A percentile compares a stretch with the other conserved stretches of the same genome.
Evolutionary conservation across 257 asterid species (phyloP).

Genomic region (Gynochthodes officinalis): DNA sequence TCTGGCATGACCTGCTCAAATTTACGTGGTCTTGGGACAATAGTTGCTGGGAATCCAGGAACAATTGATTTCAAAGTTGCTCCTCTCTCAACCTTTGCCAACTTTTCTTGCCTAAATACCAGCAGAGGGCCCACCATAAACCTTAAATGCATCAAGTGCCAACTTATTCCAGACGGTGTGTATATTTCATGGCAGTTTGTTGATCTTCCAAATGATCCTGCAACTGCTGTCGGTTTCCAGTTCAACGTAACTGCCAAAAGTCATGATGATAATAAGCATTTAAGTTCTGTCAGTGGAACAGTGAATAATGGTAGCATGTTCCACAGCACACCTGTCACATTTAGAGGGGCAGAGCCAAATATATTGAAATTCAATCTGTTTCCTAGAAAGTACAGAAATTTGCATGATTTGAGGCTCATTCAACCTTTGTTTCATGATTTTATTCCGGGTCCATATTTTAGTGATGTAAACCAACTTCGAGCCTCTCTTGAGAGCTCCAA

Average conservation of each 20-base stretch:
- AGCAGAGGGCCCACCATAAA: slow-evolving; percentile 71
- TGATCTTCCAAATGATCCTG: slow-evolving; percentile 86
- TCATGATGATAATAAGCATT: slow-evolving; percentile 49
- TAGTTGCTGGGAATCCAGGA: slow-evolving; percentile 61
- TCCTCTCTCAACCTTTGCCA: slow-evolving; percentile 70
- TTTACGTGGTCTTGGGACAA: slow-evolving; percentile 80
- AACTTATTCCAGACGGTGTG: slow-evolving; percentile 48
- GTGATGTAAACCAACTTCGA: slow-evolving; percentile 58
- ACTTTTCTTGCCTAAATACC: slow-evolving; percentile 81
- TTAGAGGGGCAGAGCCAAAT: slow-evolving; percentile 70
- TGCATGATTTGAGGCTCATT: slow-evolving; percentile 68
- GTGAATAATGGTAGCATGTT: slow-evolving; percentile 50
- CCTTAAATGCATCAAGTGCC: slow-evolving; percentile 67
- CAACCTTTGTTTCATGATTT: slow-evolving; percentile 93
- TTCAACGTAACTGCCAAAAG: slow-evolving; percentile 81
- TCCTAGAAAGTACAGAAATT: slow-evolving; percentile 70
- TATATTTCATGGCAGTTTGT: slow-evolving; percentile 83
- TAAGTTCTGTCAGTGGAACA: slow-evolving; percentile 83
- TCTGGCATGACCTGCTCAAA: slow-evolving; percentile 90
- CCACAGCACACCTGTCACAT: slow-evolving; percentile 55
- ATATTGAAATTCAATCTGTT: slow-evolving; percentile 79
- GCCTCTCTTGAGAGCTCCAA: slow-evolving; percentile 62
- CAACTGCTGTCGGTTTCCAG: slow-evolving; percentile 83
- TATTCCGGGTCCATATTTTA: slow-evolving; percentile 76
- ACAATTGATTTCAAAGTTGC: slow-evolving; percentile 53